Evolutionary conservation across 2,329 filamentous ascomycete species (phyloP).

Genomic region (Nigrograna mackinnonii): DNA sequence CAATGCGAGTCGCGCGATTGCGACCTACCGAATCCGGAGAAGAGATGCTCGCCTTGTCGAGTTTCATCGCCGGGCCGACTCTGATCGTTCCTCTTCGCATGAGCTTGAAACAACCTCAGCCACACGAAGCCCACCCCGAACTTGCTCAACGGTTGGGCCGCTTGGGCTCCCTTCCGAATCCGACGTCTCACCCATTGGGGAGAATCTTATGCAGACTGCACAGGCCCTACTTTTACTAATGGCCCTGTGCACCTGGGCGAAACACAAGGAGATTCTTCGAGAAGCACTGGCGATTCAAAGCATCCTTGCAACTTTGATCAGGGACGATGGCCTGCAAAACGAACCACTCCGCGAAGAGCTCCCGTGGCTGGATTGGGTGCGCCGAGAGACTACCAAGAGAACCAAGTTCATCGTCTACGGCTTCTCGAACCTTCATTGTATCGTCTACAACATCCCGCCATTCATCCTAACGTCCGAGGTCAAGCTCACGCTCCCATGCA

Average conservation of each 20-base stretch:
- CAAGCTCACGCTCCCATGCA: constrained; percentile 58
- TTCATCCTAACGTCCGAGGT: constrained; percentile 60
- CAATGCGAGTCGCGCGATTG: constrained; percentile 59
- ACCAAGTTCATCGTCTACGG: constrained; percentile 62
- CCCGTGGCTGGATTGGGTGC: constrained; percentile 57
- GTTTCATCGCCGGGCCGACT: constrained; percentile 23
- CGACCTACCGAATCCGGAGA: constrained; percentile 55
- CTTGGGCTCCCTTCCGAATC: constrained; percentile 28
- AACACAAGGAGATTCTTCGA: constrained; percentile 59
- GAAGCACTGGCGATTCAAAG: constrained; percentile 62
- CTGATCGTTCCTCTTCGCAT: constrained; percentile 18
- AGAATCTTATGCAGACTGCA: constrained; percentile 63
- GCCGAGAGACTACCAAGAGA: constrained; percentile 56
- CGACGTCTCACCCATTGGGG: constrained; percentile 15
- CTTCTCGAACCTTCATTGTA: constrained; percentile 63
- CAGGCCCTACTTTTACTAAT: constrained; percentile 66
- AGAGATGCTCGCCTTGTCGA: constrained; percentile 50
- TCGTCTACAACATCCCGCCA: constrained; percentile 65
- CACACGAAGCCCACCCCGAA: constrained; percentile 17
- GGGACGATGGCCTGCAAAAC: constrained; percentile 56
- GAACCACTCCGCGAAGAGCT: constrained; percentile 62
- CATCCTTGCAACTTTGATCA: constrained; percentile 58
- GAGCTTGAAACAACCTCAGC: constrained; percentile 15
- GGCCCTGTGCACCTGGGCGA: constrained; percentile 63
- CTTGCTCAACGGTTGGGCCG: constrained; percentile 24